Conservation (phyloP, 1,139 yeast species). For the Geotrichum aggregatum region DNA sequence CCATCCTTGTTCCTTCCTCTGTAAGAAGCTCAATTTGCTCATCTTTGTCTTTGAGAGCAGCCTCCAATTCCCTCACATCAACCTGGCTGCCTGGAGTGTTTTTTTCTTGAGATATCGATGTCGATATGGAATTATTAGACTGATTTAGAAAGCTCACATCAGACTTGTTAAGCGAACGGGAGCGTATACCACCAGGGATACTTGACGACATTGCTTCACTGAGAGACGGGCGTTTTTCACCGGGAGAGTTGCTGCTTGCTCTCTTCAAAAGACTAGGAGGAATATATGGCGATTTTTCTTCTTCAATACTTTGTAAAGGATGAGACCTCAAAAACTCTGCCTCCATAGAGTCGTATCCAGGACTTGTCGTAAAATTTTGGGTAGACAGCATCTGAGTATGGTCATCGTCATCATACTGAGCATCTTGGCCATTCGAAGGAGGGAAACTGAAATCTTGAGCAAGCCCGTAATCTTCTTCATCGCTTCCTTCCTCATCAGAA, state of each 20-base stretch:
- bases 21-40: slow-evolving; percentile 34
- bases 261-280: slow-evolving; percentile 16
- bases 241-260: slow-evolving; percentile 1
- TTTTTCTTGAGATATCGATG: background rate
- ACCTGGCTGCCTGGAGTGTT: background rate
- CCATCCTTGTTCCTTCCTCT: slow-evolving; percentile 34
- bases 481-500: slow-evolving; percentile 27
- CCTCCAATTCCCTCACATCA: background rate
- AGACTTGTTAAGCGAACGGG: slow-evolving; percentile 16
- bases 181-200: slow-evolving; percentile 18
- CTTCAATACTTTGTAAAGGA: slow-evolving; percentile 19
- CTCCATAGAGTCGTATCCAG: background rate
- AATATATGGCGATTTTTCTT: slow-evolving; percentile 21
- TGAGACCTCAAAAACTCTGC: slow-evolving; percentile 4
- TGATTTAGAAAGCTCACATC: background rate
- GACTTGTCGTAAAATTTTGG: background rate
- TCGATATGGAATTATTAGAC: background rate
- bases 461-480: slow-evolving; percentile 22
- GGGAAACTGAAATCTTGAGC: slow-evolving; percentile 15
- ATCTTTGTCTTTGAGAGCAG: slow-evolving; percentile 28
- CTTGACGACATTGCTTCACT: slow-evolving; percentile 21
- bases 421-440: background rate
- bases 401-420: slow-evolving; percentile 1
- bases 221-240: slow-evolving; percentile 20
- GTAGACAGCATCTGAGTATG: background rate